Evolutionary conservation across 2,329 filamentous ascomycete genomes (phyloP), one percentile per base, ranked within the genome.

Genomic region (Fonsecaea multimorphosa): DNA sequence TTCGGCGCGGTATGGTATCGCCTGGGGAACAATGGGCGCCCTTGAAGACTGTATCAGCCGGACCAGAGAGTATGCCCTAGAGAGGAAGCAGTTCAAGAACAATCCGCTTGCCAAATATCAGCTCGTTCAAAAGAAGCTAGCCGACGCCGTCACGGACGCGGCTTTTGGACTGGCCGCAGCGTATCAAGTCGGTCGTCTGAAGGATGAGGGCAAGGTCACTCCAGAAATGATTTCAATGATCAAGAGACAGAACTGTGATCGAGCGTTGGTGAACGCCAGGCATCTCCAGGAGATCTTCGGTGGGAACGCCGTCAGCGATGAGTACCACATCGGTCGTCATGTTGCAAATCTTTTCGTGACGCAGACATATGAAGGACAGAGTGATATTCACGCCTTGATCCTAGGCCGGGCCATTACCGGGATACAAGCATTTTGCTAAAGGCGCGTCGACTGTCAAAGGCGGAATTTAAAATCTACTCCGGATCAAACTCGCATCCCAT

Each of bases 171-270:
- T 92, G n/a, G 81, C 97, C 61, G 95, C 95, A 6, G 90, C 92
- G 7, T 87, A 92, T 64, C 95, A 99, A 79, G 94, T 98, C 38
- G 93, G 93, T 59, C 85, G 94, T 68, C 86, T 98, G 64, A 98
- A 97, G 85, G 94, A 98, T 73, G 88, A 92, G 76, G 93, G 93
- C 69, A 91, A 92, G 78, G 88, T 86, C 27, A 89, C 90, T 2
- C 93, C 95, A 6, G 95, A 99, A 82, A 98, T 98, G 94, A 96
- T 99, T 74, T 88, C 86, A 8, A 89, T 99, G 91, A 89, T 98
- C 76, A 99, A 99, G 86, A 85, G 95, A 72, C 93, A 98, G 81
- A 99, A 99, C 79, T 99, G 95, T 78, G 95, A 99, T 79, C 84
- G 89, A 59, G 95, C 95, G 16, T 82, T 99, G 73, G 82, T 86